phyloP scores from a whole-genome alignment of 208 protist genomes.

The Trypanosoma theileri region DNA sequence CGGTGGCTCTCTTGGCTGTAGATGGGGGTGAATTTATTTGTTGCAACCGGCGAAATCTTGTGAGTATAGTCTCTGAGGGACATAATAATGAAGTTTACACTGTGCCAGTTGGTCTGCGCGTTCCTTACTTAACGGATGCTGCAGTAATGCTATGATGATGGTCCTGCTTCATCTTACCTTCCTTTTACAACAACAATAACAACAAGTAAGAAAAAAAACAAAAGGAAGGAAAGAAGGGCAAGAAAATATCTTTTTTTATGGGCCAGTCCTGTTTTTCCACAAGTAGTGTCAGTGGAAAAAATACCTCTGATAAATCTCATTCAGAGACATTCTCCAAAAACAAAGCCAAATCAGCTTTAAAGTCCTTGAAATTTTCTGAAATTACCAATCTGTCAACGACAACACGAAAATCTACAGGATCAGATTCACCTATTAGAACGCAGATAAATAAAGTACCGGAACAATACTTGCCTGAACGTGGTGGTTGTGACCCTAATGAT shows the following conservation, averaged over 20 bases:
- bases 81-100: constrained; percentile 18
- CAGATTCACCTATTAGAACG: background rate
- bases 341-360: background rate
- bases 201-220: constrained; percentile 6
- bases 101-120: constrained; percentile 31
- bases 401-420: background rate
- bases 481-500: background rate
- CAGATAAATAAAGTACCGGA: background rate
- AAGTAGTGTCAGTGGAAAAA: constrained; percentile 7
- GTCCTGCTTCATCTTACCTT: constrained; percentile 12
- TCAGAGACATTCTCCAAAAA: background rate
- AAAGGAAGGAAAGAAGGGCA: background rate
- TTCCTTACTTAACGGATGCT: constrained; percentile 36
- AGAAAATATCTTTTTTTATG: constrained; percentile 3
- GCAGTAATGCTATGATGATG: constrained; percentile 27
- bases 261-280: constrained; percentile 18
- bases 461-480: background rate
- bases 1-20: constrained; percentile 33
- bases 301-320: background rate
- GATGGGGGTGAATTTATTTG: constrained; percentile 45
- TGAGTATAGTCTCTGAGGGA: constrained; percentile 18
- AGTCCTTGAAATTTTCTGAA: background rate
- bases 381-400: background rate
- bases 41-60: constrained; percentile 35
- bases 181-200: background rate